Evolutionary conservation across 2,329 filamentous ascomycete species (phyloP).

Genomic region (Fusarium sp.): DNA sequence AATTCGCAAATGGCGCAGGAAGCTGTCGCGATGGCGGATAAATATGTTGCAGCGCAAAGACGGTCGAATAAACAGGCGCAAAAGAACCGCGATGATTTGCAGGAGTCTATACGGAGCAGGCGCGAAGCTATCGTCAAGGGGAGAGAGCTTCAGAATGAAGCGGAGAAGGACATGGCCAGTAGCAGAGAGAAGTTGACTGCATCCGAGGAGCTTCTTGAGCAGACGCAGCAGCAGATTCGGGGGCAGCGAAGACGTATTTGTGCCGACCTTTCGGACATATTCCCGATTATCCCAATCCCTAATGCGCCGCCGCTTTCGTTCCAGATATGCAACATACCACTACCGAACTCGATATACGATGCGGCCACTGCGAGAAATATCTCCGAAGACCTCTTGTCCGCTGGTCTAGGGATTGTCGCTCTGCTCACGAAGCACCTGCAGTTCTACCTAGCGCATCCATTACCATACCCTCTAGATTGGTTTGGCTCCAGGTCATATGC

Average conservation of each 20-base stretch:
- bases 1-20: conserved; percentile 59
- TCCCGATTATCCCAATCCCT: conserved; percentile 74
- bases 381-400: conserved; percentile 77
- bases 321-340: conserved; percentile 77
- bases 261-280: conserved; percentile 80
- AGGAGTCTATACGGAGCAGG: conserved; percentile 70
- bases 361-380: conserved; percentile 52
- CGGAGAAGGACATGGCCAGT: conserved; percentile 67
- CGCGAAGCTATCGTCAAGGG: conserved; percentile 73
- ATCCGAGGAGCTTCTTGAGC: conserved; percentile 62
- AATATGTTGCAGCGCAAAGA: conserved; percentile 68
- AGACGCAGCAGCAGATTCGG: conserved; percentile 71
- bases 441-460: conserved; percentile 78
- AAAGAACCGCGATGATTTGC: conserved; percentile 72
- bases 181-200: conserved; percentile 66
- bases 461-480: conserved; percentile 81
- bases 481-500: conserved; percentile 79
- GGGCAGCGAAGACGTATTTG: conserved; percentile 91
- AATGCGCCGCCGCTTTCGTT: conserved; percentile 74
- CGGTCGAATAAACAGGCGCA: conserved; percentile 70
- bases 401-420: conserved; percentile 81
- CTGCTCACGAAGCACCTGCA: conserved; percentile 79
- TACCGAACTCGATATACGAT: conserved; percentile 84
- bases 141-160: conserved; percentile 64
- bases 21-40: conserved; percentile 55